These are phyloP conservation scores for Thinopyrum elongatum DNA, from an alignment of 176 grass and related monocot species.

Conservation along the genomic window DNA sequence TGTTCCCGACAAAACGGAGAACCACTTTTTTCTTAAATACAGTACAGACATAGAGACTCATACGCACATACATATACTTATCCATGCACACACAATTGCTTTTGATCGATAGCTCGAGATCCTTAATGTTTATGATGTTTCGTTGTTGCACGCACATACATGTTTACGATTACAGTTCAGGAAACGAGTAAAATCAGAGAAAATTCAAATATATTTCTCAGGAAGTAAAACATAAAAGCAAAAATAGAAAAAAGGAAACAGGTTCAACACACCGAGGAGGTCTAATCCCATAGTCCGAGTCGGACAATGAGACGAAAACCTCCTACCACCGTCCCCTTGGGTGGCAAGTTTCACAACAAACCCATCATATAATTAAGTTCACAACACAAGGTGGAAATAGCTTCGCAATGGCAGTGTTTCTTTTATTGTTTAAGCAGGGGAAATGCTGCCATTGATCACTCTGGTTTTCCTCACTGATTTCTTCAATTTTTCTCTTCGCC, in stretches of 20 bases:
- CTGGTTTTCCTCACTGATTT: neutral
- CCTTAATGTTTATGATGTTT: neutral
- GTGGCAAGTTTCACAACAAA: neutral
- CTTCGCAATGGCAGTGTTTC: neutral
- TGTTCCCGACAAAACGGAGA: neutral
- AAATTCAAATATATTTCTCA: no score
- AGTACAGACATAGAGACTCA: no score
- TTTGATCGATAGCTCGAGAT: neutral
- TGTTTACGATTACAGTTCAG: no score
- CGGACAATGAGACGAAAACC: neutral
- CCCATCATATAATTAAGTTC: neutral
- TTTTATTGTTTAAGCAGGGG: neutral
- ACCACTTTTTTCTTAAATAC: no score
- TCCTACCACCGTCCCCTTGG: no score
- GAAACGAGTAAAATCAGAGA: no score
- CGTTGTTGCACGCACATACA: no score
- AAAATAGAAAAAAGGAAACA: no score
- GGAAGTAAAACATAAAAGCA: no score
- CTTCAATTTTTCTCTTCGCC: neutral
- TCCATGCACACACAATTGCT: no score
- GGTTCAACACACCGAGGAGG: neutral
- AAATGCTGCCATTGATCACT: neutral
- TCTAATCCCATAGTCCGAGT: neutral
- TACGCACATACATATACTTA: no score
- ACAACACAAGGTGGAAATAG: neutral